Evolutionary conservation across 306 rosid genomes (phyloP).

Genomic region (Myrica gale): DNA sequence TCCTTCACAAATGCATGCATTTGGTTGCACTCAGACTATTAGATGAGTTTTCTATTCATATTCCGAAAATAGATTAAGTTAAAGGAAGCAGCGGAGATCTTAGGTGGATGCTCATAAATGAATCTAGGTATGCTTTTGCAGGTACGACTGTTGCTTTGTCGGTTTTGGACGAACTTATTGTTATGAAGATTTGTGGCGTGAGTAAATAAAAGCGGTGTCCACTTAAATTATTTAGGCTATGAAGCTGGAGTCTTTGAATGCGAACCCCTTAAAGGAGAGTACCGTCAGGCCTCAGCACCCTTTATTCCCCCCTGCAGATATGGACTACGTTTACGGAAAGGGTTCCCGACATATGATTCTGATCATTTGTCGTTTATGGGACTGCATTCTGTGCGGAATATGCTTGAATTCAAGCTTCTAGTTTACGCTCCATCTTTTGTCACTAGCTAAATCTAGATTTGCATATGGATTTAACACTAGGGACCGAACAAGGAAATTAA

Average conservation of each 20-base stretch:
- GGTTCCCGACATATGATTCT: slow-evolving; percentile 5
- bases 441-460: too few species aligned
- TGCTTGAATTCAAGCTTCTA: not conserved
- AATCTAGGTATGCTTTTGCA: slow-evolving; percentile 4
- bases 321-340: slow-evolving; percentile 21
- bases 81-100: not conserved
- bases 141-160: not conserved
- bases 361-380: slow-evolving; percentile 7
- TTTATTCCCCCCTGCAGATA: slow-evolving; percentile 31
- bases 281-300: not conserved
- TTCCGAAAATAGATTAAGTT: not conserved
- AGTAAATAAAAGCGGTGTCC: not conserved
- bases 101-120: slow-evolving; percentile 19
- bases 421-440: too few species aligned
- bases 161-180: slow-evolving; percentile 20
- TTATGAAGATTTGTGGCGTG: slow-evolving; percentile 12
- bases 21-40: not conserved
- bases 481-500: too few species aligned
- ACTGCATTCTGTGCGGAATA: not conserved
- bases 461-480: too few species aligned
- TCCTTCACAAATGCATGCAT: not conserved
- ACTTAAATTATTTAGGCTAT: not conserved
- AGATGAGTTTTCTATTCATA: not conserved
- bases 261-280: not conserved
- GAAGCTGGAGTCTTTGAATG: not conserved